A percentile compares a stretch with the other conserved stretches of the same genome.
phyloP scores from a whole-genome alignment of 495 filamentous ascomycete species.

The Pseudomonodictys pantanalensis region DNA sequence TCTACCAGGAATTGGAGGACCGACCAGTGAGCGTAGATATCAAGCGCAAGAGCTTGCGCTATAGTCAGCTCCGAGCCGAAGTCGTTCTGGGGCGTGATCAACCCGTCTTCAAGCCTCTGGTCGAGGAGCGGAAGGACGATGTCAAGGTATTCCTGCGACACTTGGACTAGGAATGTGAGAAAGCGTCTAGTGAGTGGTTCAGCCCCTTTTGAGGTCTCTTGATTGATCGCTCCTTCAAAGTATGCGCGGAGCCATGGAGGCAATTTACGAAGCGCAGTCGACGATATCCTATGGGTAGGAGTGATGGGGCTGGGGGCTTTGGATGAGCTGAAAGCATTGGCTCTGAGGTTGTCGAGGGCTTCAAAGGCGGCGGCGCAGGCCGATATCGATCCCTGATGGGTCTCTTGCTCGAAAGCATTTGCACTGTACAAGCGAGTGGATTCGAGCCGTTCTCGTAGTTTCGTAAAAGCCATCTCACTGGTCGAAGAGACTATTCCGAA shows the following conservation, averaged over 20 bases:
- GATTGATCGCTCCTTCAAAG: neutral
- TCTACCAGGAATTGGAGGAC: constrained; percentile 20
- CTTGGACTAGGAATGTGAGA: constrained; percentile 15
- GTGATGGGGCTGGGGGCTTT: neutral
- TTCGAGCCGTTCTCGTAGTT: constrained; percentile 9
- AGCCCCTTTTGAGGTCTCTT: neutral
- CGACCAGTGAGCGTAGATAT: constrained; percentile 19
- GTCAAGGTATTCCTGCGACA: constrained; percentile 17
- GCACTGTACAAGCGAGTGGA: constrained; percentile 6
- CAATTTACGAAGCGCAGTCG: no score
- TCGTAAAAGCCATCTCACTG: constrained; percentile 10
- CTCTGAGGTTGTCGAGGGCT: constrained; percentile 12
- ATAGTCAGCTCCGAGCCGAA: neutral
- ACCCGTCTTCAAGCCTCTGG: constrained; percentile 11
- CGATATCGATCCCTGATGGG: constrained; percentile 1
- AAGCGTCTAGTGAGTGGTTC: constrained; percentile 10
- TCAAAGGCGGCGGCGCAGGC: constrained; percentile 14
- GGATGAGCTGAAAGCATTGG: constrained; percentile 6
- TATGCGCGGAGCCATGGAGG: neutral
- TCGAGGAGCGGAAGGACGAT: constrained; percentile 18
- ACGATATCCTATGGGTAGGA: neutral
- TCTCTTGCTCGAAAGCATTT: neutral
- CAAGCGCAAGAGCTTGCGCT: constrained; percentile 12
- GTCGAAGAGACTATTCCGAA: constrained; percentile 10
- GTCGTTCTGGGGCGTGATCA: neutral